Evolutionary conservation across 257 asterid genomes (phyloP), one percentile per base, ranked within the genome.

Genomic region (Linaria vulgaris): DNA sequence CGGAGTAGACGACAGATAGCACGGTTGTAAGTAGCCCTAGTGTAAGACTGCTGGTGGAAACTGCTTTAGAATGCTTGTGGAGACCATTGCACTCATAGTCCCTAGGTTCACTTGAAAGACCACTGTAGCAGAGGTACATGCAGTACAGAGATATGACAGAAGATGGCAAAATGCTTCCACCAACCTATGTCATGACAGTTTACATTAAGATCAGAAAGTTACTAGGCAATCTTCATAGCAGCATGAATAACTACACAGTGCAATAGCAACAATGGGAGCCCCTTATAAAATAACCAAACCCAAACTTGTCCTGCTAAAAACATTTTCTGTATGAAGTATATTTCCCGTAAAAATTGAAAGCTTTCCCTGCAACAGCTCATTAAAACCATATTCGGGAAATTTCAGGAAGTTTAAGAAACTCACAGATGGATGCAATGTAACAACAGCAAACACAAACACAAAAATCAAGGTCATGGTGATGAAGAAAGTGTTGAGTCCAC

Each of bases 101-200:
- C 76, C 97, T 82, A 27, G 96, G 95, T 74, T 88, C 95, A 79
- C 97, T 88, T 37, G 97, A 80, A 54, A 91, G 88, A 16, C 95
- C 97, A 69, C 91, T 85, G 72, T 91, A 91, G 85, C 95, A 85
- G 65, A 91, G 97, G 82, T 91, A 88, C 86, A 85, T 88, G 82
- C 97, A 91, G 76, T 91, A 91, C 71, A 91, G 38, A 43, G 97
- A 91, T 69, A 91, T 51, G 74, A 91, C 95, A 17, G 96, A 85
- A 58, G 97, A 76, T 54, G 97, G 97, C 79, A 91, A 76, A 74
- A 91, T 78, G 86, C 97, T 91, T 61, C 97, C 96, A 20, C 84
- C 49, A 14, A 91, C 91, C 97, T 91, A 51, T 47, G 55, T 68
- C 23, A 21, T 30, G n/a, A 53, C 70, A 67, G 14, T 23, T 20